Evolutionary conservation across 129 eudicot species (phyloP).

Genomic region (Pittosporum tobira): DNA sequence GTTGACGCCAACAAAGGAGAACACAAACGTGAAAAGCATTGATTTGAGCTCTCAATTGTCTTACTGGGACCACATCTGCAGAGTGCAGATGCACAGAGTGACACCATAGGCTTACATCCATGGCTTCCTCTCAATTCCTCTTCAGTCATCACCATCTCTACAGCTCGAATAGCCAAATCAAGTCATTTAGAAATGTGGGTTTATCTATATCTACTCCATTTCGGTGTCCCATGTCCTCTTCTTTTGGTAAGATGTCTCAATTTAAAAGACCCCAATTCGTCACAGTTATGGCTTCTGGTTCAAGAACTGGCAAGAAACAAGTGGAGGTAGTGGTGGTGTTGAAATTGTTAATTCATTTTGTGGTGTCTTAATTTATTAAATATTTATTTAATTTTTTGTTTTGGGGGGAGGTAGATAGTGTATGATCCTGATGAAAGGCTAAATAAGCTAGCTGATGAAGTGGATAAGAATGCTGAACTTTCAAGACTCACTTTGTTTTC

Average conservation of each 20-base stretch:
- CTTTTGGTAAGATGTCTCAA: conserved; percentile 17
- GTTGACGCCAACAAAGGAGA: background rate
- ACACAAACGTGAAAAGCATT: background rate
- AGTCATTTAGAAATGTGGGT: conserved; percentile 19
- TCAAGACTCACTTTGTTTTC: conserved; percentile 86
- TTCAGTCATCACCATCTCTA: conserved; percentile 26
- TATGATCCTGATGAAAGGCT: conserved; percentile 72
- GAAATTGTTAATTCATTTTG: background rate
- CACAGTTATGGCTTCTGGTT: conserved; percentile 45
- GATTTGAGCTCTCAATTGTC: background rate
- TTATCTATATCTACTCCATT: conserved; percentile 15
- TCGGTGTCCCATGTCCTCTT: conserved; percentile 20
- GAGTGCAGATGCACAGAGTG: background rate
- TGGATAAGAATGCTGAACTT: conserved; percentile 76
- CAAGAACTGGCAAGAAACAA: conserved; percentile 48
- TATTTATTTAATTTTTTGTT: background rate
- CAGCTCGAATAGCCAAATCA: conserved; percentile 21
- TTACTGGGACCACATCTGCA: background rate
- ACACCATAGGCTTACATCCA: conserved; percentile 11
- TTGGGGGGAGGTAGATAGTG: conserved; percentile 33
- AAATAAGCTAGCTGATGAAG: conserved; percentile 80
- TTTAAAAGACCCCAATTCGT: conserved; percentile 30
- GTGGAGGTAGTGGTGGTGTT: conserved; percentile 91
- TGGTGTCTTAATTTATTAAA: conserved; percentile 7
- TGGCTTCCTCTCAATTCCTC: conserved; percentile 61